phyloP scores from a whole-genome alignment of 345 rosid genomes.

The Gossypium turneri region DNA sequence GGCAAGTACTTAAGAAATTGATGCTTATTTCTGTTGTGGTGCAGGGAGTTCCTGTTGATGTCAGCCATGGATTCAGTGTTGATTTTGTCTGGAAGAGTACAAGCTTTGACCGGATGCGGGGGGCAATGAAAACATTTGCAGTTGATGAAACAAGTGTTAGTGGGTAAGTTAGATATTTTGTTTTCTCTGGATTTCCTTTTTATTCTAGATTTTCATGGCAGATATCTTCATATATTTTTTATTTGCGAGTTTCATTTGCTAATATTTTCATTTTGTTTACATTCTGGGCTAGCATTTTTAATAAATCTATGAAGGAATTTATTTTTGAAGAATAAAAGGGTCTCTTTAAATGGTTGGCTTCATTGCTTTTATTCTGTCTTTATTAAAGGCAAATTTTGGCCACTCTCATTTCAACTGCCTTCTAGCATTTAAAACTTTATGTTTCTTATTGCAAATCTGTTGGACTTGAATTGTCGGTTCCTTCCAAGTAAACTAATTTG shows the following conservation, averaged over 20 bases:
- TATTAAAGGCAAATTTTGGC: background rate
- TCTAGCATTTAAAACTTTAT: conserved; percentile 2
- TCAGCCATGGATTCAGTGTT: conserved; percentile 92
- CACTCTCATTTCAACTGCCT: background rate
- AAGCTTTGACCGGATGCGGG: conserved; percentile 98
- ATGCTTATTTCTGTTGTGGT: conserved; percentile 13
- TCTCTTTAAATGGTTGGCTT: background rate
- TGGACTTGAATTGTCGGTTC: background rate
- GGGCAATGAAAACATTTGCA: conserved; percentile 99
- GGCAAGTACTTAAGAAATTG: background rate
- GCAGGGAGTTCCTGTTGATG: conserved; percentile 93
- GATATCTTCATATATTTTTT: background rate
- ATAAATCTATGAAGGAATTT: background rate
- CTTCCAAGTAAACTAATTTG: background rate
- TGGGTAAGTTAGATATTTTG: conserved; percentile 55
- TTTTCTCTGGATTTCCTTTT: background rate
- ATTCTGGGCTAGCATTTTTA: background rate
- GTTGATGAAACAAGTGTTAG: conserved; percentile 99
- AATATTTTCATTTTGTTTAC: background rate
- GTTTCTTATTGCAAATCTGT: background rate
- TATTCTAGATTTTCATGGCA: background rate
- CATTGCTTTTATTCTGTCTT: background rate
- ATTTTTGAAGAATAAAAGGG: background rate
- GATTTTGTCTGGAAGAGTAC: conserved; percentile 99
- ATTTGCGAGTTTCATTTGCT: background rate